Conservation (phyloP, 163 green algal genomes). For the Scenedesmus sp. region DNA sequence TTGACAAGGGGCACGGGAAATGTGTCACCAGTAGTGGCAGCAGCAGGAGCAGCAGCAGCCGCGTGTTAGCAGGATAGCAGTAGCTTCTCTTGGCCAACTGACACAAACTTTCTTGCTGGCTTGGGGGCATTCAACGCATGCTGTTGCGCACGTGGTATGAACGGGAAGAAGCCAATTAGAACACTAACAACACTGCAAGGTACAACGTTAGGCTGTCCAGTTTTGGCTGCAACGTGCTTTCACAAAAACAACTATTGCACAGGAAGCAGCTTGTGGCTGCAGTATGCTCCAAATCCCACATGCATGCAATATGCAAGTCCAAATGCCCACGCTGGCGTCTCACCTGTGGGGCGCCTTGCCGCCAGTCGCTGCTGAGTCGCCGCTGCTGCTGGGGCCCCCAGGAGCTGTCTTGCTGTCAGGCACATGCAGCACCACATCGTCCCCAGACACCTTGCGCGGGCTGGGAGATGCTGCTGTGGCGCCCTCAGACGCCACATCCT, state of each 20-base stretch:
- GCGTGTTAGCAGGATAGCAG: neutral
- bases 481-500: neutral
- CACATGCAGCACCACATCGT: constrained; percentile 20
- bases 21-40: too few species aligned
- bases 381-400: neutral
- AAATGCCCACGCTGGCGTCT: neutral
- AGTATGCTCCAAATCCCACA: neutral
- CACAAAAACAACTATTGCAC: too few species aligned
- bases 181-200: too few species aligned
- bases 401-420: neutral
- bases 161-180: too few species aligned
- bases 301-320: neutral
- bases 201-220: too few species aligned
- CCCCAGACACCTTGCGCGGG: neutral
- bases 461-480: neutral
- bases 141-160: neutral
- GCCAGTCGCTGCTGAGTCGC: neutral
- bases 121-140: too few species aligned
- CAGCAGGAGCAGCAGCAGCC: neutral
- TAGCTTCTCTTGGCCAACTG: neutral
- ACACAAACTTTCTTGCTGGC: too few species aligned
- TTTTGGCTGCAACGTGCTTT: too few species aligned
- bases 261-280: too few species aligned
- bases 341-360: neutral
- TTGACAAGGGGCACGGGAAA: neutral